phyloP scores from a whole-genome alignment of 1,284 basidiomycete species.

The Tranzscheliella williamsii region DNA sequence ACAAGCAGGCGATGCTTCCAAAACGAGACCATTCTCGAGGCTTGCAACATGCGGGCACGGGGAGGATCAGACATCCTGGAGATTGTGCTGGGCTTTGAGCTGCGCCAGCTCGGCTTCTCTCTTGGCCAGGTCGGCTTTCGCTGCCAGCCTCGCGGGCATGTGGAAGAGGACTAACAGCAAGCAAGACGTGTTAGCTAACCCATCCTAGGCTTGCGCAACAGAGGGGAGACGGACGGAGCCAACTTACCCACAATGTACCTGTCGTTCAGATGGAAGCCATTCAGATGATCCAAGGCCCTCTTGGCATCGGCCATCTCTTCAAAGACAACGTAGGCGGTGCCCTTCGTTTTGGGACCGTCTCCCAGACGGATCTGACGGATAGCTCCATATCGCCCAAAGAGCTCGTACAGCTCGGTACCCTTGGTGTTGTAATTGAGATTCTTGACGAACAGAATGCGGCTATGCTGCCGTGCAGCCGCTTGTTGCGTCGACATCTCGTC shows the following conservation, averaged over 20 bases:
- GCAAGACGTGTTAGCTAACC: no score
- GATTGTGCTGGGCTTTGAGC: conserved; percentile 76
- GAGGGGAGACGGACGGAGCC: no score
- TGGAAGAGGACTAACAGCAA: conserved; percentile 78
- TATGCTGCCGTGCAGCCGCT: conserved; percentile 27
- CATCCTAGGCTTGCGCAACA: no score
- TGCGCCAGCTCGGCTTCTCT: conserved; percentile 86
- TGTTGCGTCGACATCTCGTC: background rate
- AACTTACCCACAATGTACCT: conserved; percentile 75
- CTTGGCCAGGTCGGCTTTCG: conserved; percentile 86
- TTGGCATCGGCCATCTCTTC: conserved; percentile 68
- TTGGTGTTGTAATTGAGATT: conserved; percentile 89
- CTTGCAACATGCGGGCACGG: no score
- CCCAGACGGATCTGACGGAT: conserved; percentile 94
- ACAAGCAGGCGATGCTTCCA: no score
- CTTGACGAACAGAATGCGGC: conserved; percentile 61
- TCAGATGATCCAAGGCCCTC: conserved; percentile 92
- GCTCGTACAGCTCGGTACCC: conserved; percentile 91
- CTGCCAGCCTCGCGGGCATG: conserved; percentile 86
- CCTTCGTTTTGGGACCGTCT: conserved; percentile 84
- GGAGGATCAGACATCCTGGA: conserved; percentile 52
- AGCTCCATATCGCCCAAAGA: conserved; percentile 95
- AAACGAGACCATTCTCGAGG: no score
- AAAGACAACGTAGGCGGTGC: conserved; percentile 83
- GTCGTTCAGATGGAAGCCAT: conserved; percentile 97